Conservation (phyloP, 345 rosid species). For the Eucalyptus cloeziana region DNA sequence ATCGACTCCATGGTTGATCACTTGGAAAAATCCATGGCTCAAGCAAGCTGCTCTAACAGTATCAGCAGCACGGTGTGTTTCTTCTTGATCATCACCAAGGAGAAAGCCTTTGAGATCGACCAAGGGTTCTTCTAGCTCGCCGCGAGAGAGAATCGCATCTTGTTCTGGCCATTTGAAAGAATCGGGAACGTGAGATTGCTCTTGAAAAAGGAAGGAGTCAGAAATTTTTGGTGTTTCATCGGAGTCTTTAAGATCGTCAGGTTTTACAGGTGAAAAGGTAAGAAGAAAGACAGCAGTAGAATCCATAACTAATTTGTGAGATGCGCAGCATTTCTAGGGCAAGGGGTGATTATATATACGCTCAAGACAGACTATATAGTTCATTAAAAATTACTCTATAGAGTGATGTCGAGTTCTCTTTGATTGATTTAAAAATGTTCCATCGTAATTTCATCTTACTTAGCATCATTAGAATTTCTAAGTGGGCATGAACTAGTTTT, state of each 20-base stretch:
- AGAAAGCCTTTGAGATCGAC: slow-evolving; percentile 36
- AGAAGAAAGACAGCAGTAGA: not conserved
- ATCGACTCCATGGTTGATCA: slow-evolving; percentile 49
- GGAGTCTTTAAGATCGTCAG: not conserved
- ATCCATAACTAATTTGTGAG: not conserved
- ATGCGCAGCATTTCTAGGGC: not conserved
- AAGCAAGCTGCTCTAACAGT: slow-evolving; percentile 30
- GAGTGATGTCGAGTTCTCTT: not conserved
- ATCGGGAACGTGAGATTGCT: slow-evolving; percentile 2
- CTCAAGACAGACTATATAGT: not conserved
- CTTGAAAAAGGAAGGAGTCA: not conserved
- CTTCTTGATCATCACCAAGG: slow-evolving; percentile 14
- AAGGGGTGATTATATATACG: not conserved
- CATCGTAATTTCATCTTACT: not conserved
- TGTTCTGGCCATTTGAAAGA: slow-evolving; percentile 35
- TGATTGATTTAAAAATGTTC: not conserved
- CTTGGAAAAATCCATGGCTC: slow-evolving; percentile 56
- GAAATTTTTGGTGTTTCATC: not conserved
- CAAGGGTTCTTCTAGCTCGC: slow-evolving; percentile 28
- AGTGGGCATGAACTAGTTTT: not conserved
- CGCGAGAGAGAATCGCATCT: slow-evolving; percentile 6
- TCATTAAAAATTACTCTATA: not conserved
- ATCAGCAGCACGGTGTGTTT: slow-evolving; percentile 9
- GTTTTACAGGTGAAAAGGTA: not conserved
- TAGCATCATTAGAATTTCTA: not conserved